Percentiles rank a stretch among this genome's conserved stretches.
Evolutionary conservation across 306 rosid genomes (phyloP).

Genomic region (Sindora glabra): DNA sequence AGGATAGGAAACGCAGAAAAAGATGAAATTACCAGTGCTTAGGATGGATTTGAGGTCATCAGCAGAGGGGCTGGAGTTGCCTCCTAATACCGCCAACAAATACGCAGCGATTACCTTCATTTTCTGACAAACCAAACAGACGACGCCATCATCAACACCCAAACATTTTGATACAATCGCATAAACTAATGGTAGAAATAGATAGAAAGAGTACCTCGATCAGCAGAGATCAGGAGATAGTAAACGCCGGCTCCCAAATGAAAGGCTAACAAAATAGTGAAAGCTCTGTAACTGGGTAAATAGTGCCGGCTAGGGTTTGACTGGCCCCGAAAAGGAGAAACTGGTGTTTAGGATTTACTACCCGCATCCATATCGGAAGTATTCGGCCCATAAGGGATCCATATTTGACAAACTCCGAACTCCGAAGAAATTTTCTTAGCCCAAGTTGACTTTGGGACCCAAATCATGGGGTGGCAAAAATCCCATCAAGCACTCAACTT

Average conservation of each 20-base stretch:
- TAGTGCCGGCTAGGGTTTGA: neutral
- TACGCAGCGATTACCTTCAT: constrained; percentile 69
- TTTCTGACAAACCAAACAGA: neutral
- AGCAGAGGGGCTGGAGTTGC: constrained; percentile 38
- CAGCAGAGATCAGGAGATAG: too few relatives aligned
- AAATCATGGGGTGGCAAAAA: too few relatives aligned
- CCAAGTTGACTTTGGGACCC: too few relatives aligned
- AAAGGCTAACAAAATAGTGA: neutral
- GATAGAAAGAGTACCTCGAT: neutral
- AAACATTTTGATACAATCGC: neutral
- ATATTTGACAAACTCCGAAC: too few relatives aligned
- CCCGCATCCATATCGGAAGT: too few relatives aligned
- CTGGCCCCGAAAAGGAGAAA: too few relatives aligned
- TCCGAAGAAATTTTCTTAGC: too few relatives aligned
- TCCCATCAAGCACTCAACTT: too few relatives aligned
- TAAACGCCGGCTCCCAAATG: too few relatives aligned
- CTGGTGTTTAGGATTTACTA: too few relatives aligned
- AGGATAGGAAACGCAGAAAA: neutral
- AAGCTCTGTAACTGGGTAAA: neutral
- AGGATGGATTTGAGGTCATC: constrained; percentile 35
- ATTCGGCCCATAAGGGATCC: too few relatives aligned
- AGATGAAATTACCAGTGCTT: constrained; percentile 21
- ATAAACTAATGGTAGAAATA: neutral
- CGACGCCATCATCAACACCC: neutral
- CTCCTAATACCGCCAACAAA: constrained; percentile 55